Conservation (phyloP, 495 filamentous ascomycete genomes). For the Zalerion maritima region DNA sequence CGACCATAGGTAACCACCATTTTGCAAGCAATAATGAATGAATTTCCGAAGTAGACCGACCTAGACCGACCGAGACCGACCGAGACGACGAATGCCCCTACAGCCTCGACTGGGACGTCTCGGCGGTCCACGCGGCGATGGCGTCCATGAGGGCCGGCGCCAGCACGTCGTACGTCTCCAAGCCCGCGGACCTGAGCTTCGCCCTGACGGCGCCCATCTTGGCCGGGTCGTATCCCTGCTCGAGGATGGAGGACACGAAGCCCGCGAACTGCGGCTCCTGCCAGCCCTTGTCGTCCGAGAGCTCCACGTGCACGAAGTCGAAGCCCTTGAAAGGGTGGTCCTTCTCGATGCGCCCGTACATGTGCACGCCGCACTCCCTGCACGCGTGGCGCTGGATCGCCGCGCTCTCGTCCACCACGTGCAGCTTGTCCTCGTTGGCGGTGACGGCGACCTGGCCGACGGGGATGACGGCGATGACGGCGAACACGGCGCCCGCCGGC, state of each 20-base stretch:
- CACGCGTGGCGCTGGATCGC: constrained; percentile 44
- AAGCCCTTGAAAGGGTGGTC: constrained; percentile 48
- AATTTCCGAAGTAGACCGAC: too few relatives aligned
- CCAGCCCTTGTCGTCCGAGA: constrained; percentile 41
- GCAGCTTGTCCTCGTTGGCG: constrained; percentile 35
- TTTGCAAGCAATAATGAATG: too few relatives aligned
- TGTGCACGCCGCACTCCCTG: constrained; percentile 37
- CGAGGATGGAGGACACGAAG: constrained; percentile 45
- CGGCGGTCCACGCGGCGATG: constrained; percentile 38
- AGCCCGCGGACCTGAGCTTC: constrained; percentile 31
- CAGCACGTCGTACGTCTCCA: constrained; percentile 42
- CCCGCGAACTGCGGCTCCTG: constrained; percentile 49
- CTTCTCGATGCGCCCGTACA: constrained; percentile 45
- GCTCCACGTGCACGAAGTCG: constrained; percentile 46
- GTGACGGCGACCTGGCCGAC: constrained; percentile 30
- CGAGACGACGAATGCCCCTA: too few relatives aligned
- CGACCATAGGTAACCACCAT: too few relatives aligned
- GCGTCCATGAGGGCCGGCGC: constrained; percentile 43
- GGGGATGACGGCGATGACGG: constrained; percentile 41
- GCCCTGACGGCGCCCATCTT: constrained; percentile 33
- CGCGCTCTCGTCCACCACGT: constrained; percentile 35
- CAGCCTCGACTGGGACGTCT: too few relatives aligned
- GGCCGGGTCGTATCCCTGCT: constrained; percentile 41
- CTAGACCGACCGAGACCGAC: too few relatives aligned
- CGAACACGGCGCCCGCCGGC: constrained; percentile 41